Percentiles rank a stretch among this genome's conserved stretches.
Conservation (phyloP, 2,329 filamentous ascomycete genomes). For the Neophaeococcomyces mojaviensis region DNA sequence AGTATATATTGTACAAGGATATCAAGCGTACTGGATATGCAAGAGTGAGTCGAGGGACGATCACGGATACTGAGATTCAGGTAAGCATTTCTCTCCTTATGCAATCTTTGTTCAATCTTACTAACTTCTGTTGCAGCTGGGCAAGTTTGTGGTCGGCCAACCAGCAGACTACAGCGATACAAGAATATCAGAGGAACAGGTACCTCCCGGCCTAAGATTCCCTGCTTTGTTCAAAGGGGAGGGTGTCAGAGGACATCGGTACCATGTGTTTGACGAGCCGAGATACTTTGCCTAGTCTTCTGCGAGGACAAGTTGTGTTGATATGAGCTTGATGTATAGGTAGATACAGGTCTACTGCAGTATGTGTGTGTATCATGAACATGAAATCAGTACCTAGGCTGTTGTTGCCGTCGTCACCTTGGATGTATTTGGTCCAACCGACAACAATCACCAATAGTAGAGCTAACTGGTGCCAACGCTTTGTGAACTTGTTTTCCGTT, state of each 20-base stretch:
- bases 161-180: conserved; percentile 56
- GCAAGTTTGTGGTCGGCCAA: conserved; percentile 82
- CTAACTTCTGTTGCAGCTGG: conserved; percentile 48
- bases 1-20: conserved; percentile 94
- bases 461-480: too few species aligned
- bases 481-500: too few species aligned
- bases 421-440: too few species aligned
- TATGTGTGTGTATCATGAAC: background rate
- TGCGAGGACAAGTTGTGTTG: background rate
- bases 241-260: conserved; percentile 80
- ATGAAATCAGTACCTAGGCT: background rate
- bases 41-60: conserved; percentile 76
- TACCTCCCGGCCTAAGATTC: conserved; percentile 73
- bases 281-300: conserved; percentile 51
- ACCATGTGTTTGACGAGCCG: conserved; percentile 93
- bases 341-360: background rate
- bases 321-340: too few species aligned
- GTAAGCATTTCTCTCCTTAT: conserved; percentile 38
- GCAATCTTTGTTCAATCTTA: background rate
- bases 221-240: conserved; percentile 75
- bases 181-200: conserved; percentile 62
- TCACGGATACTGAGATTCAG: conserved; percentile 96
- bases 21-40: conserved; percentile 83
- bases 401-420: too few species aligned
- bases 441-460: too few species aligned